Evolutionary conservation across 2,329 filamentous ascomycete species (phyloP), one percentile per base, ranked within the genome.

Genomic region (Coniosporium uncinatum): DNA sequence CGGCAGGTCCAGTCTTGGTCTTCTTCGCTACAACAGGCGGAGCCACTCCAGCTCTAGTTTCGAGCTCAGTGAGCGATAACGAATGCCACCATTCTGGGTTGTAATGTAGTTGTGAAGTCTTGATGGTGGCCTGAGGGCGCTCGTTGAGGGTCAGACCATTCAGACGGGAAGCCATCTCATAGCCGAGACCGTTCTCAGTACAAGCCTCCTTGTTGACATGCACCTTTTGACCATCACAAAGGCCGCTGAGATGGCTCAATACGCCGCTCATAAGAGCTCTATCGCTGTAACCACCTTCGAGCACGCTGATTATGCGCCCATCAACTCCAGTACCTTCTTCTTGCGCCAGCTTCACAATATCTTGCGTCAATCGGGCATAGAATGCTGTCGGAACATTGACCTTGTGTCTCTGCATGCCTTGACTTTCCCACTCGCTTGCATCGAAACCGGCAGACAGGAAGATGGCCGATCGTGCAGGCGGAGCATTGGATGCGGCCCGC

Each of bases 391-490:
- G 91, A 2, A 98, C 93, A 55, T 95, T 95, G 54, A 95, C 90
- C 43, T 86, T 84, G 62, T 98, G 93, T 36, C 93, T 78, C 63
- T 98, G 93, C 93, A 98, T 98, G 3, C 88, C 88, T 4, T 78
- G 72, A 16, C 85, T 82, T 61, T 98, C 93, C 81, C 87, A 94
- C 58, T 98, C 89, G 56, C 90, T 96, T 3, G 93, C 93, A 64
- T 98, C 93, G 50, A 98, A 98, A 0, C 93, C 94, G 2, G 93
- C 90, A 36, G 91, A 97, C 38, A 98, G 68, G 65, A 98, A 98
- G 36, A 98, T 89, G 24, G 88, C 91, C 2, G 86, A 87, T 54
- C 84, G 91, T 4, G 89, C 85, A 19, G 69, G 68, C 24, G 81
- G 74, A 31, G 78, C 76, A 39, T 71, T 75, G 8, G 74, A 65